These are phyloP conservation scores for Solanum bulbocastanum DNA, from an alignment of 257 asterid genomes.

Conservation along the genomic window DNA sequence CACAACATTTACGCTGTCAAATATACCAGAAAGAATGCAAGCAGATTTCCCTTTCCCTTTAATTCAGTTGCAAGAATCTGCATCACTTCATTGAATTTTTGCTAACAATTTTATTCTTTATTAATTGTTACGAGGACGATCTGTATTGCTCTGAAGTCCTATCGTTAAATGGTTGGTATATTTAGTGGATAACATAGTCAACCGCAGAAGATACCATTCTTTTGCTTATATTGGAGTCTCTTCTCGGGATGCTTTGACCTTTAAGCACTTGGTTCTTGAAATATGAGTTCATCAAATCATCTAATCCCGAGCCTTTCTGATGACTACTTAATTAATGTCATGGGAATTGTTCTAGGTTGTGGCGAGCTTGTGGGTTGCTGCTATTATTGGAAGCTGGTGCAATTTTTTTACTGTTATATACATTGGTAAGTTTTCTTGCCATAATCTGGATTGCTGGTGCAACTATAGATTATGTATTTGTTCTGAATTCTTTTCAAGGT, in stretches of 20 bases:
- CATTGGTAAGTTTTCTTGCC: slow-evolving; percentile 34
- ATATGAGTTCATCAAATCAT: not conserved
- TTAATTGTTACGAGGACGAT: not conserved
- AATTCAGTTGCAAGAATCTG: not conserved
- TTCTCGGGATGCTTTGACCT: not conserved
- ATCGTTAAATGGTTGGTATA: not conserved
- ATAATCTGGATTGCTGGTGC: not conserved
- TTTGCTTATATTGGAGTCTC: not conserved
- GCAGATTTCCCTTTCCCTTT: not conserved
- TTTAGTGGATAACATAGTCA: not conserved
- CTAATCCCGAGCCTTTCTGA: not conserved
- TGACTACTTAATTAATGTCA: not conserved
- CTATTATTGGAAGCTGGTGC: slow-evolving; percentile 89
- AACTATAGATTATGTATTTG: not conserved
- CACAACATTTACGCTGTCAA: not conserved
- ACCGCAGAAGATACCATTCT: not conserved
- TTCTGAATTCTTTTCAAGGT: not conserved
- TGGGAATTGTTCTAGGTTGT: slow-evolving; percentile 35
- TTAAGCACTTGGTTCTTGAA: not conserved
- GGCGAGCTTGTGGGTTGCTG: slow-evolving; percentile 54
- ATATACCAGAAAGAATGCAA: not conserved
- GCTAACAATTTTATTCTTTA: not conserved
- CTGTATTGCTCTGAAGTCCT: not conserved
- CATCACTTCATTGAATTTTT: not conserved
- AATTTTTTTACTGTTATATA: slow-evolving; percentile 63